Evolutionary conservation across 179 eudicot genomes (phyloP), one percentile per base, ranked within the genome.

Genomic region (Beta corolliflora): DNA sequence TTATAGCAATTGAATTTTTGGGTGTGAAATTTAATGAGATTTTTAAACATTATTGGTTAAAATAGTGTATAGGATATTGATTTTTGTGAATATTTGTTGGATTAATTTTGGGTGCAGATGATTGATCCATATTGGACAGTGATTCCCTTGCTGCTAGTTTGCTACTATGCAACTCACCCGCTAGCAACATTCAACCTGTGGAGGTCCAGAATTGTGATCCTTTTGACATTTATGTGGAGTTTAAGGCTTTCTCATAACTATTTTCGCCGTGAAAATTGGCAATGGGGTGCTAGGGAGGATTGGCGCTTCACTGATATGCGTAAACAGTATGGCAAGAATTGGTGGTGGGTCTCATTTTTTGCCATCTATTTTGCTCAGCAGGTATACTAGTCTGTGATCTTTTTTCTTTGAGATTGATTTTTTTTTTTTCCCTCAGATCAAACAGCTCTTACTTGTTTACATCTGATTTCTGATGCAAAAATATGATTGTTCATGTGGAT

Each of bases 321-420:
- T 10, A 79, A 3, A 15, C 92, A 91, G 80, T 92, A 93, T 41
- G 97, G 99, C 52, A 71, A 85, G 13, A 75, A 81, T 45, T 96
- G 97, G 97, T 92, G 98, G 96, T 96, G 99, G 99, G 79, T 91
- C 76, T 96, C 96, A 29, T 96, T 96, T 88, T 94, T 96, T 61
- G 86, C 96, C 79, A 82, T 92, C 65, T 96, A 96, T 78, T 78
- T 90, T 56, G 86, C 96, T 61, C 99, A 96, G 81, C 98, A 94
- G 98, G 98, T 95, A 84, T 64, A 25, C 50, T 48, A 55, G 12
- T 14, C 36, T 12, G 5, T 23, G 12, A 3, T 29, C 61, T 59
- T 10, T 3, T 21, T 55, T 7, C 36, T n/a, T 36, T 71, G 9
- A 8, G 52, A 18, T 25, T 53, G 36, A 31, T 7, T 52, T 67